Evolutionary conservation across 2,329 filamentous ascomycete genomes (phyloP).

Genomic region (Xylariaceae sp.): DNA sequence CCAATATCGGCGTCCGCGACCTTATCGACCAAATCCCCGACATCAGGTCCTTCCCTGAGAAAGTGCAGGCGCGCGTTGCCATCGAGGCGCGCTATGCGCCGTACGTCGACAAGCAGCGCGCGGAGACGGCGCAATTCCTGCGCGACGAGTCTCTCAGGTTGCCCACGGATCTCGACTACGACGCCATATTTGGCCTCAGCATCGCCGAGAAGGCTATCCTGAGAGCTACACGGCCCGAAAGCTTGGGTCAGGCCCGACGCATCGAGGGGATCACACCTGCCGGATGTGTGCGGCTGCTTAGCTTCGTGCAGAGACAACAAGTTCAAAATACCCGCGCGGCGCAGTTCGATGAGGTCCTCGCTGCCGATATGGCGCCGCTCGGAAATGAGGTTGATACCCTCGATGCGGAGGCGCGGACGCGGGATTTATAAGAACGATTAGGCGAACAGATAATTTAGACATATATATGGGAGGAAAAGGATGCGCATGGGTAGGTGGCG

Average conservation of each 20-base stretch:
- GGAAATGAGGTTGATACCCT: slow-evolving; percentile 46
- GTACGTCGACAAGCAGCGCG: slow-evolving; percentile 76
- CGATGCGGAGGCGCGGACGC: slow-evolving; percentile 48
- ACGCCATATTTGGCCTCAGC: slow-evolving; percentile 73
- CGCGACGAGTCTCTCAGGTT: slow-evolving; percentile 78
- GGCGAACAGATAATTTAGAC: no score
- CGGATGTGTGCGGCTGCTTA: slow-evolving; percentile 65
- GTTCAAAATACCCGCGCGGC: background rate
- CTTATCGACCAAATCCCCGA: slow-evolving; percentile 64
- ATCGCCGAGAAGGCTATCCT: slow-evolving; percentile 79
- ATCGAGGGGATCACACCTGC: slow-evolving; percentile 79
- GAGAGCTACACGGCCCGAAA: slow-evolving; percentile 75
- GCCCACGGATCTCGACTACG: slow-evolving; percentile 78
- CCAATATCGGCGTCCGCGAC: slow-evolving; percentile 61
- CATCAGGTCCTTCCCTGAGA: slow-evolving; percentile 58
- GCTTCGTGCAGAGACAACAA: slow-evolving; percentile 59
- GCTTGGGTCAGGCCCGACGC: slow-evolving; percentile 83
- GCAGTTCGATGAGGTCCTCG: slow-evolving; percentile 23
- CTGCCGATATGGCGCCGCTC: slow-evolving; percentile 36
- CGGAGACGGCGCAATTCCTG: slow-evolving; percentile 69
- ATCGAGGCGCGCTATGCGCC: slow-evolving; percentile 89
- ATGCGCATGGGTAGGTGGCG: background rate
- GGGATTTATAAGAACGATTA: slow-evolving; percentile 40
- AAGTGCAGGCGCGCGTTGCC: slow-evolving; percentile 71
- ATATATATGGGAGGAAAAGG: background rate